Evolutionary conservation across 1,284 basidiomycete genomes (phyloP).

Genomic region (Tilletiopsis washingtonensis): DNA sequence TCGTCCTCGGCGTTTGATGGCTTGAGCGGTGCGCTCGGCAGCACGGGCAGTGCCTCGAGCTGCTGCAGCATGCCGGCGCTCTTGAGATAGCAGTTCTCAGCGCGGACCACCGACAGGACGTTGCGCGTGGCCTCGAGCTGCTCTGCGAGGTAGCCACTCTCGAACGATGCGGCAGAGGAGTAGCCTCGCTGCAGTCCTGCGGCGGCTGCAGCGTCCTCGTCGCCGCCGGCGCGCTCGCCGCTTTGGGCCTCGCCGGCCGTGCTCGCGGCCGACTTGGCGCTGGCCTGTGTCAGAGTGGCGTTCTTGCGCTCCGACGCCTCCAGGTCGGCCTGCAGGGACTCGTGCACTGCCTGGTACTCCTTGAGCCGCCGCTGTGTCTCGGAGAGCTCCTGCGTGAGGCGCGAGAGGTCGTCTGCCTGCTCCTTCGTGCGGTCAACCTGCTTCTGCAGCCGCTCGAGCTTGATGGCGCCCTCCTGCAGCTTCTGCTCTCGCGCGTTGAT

Average conservation of each 20-base stretch:
- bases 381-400: conserved; percentile 69
- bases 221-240: neutral
- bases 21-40: conserved; percentile 5
- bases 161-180: conserved; percentile 11
- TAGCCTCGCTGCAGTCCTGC: too few relatives aligned
- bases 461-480: conserved; percentile 79
- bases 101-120: conserved; percentile 77
- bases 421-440: conserved; percentile 82
- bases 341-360: conserved; percentile 84
- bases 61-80: conserved; percentile 76
- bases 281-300: conserved; percentile 62
- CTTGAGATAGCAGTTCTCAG: conserved; percentile 85
- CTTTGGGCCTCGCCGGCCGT: neutral
- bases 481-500: conserved; percentile 69
- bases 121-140: conserved; percentile 82
- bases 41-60: conserved; percentile 60
- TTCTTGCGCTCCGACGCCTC: conserved; percentile 81
- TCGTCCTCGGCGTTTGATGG: neutral
- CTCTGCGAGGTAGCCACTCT: conserved; percentile 26
- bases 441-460: conserved; percentile 88
- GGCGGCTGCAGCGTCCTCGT: too few relatives aligned
- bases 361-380: conserved; percentile 78
- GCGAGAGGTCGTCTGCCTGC: conserved; percentile 66
- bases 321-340: conserved; percentile 79
- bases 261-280: neutral